Base-by-base conservation (phyloP, 495 filamentous ascomycete species). In the Xylaria curta region DNA sequence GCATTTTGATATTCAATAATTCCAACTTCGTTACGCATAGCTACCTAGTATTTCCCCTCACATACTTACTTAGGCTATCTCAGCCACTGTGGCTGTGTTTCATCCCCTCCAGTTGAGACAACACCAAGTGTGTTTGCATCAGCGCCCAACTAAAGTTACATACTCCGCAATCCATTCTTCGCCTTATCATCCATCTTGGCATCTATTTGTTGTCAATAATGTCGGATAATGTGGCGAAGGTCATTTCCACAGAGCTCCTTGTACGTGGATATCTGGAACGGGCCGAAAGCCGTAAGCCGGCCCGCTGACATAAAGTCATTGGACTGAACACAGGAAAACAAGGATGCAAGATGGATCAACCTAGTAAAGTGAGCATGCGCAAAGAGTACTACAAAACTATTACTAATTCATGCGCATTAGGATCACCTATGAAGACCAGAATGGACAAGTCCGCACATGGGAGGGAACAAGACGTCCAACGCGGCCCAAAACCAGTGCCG, bases 401-500 rank as follows among this genome's bases (percentile, higher is more conserved):
- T 21, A 1, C 24, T 71, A 15, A 63, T 56, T 19, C 40, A 9
- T 9, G 19, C 12, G 40, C 28, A n/a, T 46, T 33, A 91, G 89
- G 73, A 91, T 88, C 40, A 91, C 85, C 8, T 93, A 92, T 77
- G 80, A 78, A 33, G 90, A 92, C 66, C 88, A 89, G 6, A 81
- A 87, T 28, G 91, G 91, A 10, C 82, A 88, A 26, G 75, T 88
- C 61, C 85, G 91, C 73, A 90, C 86, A 3, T 93, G 91, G 91
- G 91, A 93, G 77, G 91, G 90, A 21, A 89, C 87, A 28, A 88
- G 89, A 70, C 85, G 91, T 19, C 84, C 85, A 76, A 91, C 89
- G 19, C 88, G 90, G 1, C 90, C 91, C 0, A 82, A 83, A 51
- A 83, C 85, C 60, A 87, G 88, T 49, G 82, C 83, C 47, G 89